These are phyloP conservation scores for Coemansia sp. DNA, from an alignment of 192 early-diverging fungal species.

Conservation along the genomic window DNA sequence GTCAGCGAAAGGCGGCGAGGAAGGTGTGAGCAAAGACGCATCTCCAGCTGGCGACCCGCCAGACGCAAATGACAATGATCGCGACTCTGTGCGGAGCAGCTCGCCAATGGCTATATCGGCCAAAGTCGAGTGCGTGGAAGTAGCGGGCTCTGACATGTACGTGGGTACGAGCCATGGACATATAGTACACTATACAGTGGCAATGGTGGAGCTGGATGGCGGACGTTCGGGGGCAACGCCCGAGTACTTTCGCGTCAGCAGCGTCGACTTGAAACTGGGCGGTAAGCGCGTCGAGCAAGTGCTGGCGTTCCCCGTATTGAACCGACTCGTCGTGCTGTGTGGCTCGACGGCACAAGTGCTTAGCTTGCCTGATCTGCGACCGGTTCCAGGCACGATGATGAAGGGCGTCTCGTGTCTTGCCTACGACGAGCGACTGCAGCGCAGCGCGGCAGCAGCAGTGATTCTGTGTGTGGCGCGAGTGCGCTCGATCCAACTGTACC, in stretches of 20 bases:
- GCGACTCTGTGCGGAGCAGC: constrained; percentile 3
- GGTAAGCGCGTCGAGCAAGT: constrained; percentile 48
- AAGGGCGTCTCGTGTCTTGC: constrained; percentile 47
- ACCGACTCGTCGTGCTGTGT: constrained; percentile 42
- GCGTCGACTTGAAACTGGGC: constrained; percentile 31
- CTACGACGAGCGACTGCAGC: constrained; percentile 42
- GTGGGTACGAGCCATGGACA: constrained; percentile 46
- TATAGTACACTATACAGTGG: constrained; percentile 39
- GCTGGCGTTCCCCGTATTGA: constrained; percentile 34
- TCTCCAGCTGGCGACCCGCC: neutral
- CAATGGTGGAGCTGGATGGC: constrained; percentile 12
- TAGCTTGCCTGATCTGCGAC: constrained; percentile 32
- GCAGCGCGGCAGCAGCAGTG: constrained; percentile 8
- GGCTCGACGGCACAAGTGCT: constrained; percentile 33
- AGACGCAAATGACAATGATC: neutral
- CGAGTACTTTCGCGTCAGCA: constrained; percentile 20
- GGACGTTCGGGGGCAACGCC: neutral
- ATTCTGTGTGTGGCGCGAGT: constrained; percentile 47
- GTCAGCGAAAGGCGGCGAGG: neutral
- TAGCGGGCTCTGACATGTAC: constrained; percentile 35
- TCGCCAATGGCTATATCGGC: neutral
- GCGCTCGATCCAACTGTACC: constrained; percentile 41
- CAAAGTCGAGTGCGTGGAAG: constrained; percentile 43
- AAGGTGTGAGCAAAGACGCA: neutral
- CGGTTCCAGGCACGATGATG: constrained; percentile 17